Conservation (phyloP, 2,329 filamentous ascomycete species). For the Tolypocladium nubicola region DNA sequence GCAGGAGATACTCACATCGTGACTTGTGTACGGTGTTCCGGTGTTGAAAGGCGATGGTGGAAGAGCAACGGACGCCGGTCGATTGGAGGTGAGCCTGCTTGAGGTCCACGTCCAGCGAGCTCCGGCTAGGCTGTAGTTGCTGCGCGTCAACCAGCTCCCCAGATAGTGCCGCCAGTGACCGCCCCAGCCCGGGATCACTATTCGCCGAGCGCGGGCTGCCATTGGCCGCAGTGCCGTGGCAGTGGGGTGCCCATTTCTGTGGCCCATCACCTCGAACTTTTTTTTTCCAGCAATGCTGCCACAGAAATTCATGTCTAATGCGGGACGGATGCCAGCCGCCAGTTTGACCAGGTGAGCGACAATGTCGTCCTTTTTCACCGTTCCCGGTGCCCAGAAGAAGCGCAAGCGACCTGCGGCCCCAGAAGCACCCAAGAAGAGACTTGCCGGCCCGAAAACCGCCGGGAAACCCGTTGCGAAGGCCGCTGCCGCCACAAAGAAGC, state of each 20-base stretch:
- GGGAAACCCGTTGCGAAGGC: slow-evolving; percentile 31
- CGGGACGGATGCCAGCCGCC: slow-evolving; percentile 6
- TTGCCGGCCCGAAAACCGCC: slow-evolving; percentile 34
- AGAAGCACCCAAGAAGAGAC: slow-evolving; percentile 49
- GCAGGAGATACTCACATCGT: slow-evolving; percentile 4
- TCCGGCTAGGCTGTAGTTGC: slow-evolving; percentile 24
- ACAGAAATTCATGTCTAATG: slow-evolving; percentile 4
- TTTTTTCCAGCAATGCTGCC: slow-evolving; percentile 19
- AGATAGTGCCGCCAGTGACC: slow-evolving; percentile 22
- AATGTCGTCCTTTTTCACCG: slow-evolving; percentile 96
- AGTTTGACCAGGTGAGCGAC: slow-evolving; percentile 12
- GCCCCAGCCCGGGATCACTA: slow-evolving; percentile 21
- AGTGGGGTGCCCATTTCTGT: slow-evolving; percentile 9
- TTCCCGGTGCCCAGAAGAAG: slow-evolving; percentile 80
- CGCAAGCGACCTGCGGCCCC: slow-evolving; percentile 58
- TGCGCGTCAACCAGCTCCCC: slow-evolving; percentile 22
- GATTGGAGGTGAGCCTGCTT: slow-evolving; percentile 1
- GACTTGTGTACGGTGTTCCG: background rate
- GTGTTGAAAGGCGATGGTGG: slow-evolving; percentile 4
- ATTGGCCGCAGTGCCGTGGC: slow-evolving; percentile 11
- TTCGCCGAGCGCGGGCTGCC: slow-evolving; percentile 8
- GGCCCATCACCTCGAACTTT: slow-evolving; percentile 23
- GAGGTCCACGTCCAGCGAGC: slow-evolving; percentile 3
- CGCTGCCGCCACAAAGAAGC: slow-evolving; percentile 30
- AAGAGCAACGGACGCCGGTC: background rate